phyloP scores from a whole-genome alignment of 257 asterid species.

The Linderniella brevidens region DNA sequence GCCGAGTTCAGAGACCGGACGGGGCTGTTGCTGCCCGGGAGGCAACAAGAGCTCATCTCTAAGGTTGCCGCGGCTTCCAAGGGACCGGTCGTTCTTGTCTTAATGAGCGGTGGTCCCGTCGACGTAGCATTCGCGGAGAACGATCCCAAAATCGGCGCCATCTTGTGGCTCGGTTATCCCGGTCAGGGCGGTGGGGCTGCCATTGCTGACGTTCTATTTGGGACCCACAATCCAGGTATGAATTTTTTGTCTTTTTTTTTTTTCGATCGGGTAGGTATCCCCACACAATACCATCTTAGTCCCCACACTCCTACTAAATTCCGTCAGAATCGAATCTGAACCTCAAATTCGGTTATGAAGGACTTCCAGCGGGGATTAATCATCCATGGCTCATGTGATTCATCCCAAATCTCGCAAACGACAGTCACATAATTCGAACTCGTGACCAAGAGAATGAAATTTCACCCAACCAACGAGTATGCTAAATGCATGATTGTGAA shows the following conservation, averaged over 20 bases:
- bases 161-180: conserved; percentile 75
- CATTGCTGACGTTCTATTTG: conserved; percentile 59
- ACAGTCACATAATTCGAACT: too few species aligned
- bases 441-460: too few species aligned
- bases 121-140: conserved; percentile 57
- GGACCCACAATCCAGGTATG: conserved; percentile 70
- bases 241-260: background rate
- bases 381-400: too few species aligned
- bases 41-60: conserved; percentile 50
- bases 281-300: too few species aligned
- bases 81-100: conserved; percentile 45
- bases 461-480: too few species aligned
- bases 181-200: conserved; percentile 85
- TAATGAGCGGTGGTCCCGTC: conserved; percentile 82
- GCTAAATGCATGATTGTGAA: too few species aligned
- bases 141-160: conserved; percentile 40
- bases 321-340: too few species aligned
- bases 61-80: conserved; percentile 50
- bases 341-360: too few species aligned
- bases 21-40: conserved; percentile 50
- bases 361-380: too few species aligned
- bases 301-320: too few species aligned
- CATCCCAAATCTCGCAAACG: too few species aligned
- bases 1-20: conserved; percentile 58
- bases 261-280: too few species aligned